Evolutionary conservation across 2,329 filamentous ascomycete genomes (phyloP).

Genomic region (Colletotrichum nymphaeae): DNA sequence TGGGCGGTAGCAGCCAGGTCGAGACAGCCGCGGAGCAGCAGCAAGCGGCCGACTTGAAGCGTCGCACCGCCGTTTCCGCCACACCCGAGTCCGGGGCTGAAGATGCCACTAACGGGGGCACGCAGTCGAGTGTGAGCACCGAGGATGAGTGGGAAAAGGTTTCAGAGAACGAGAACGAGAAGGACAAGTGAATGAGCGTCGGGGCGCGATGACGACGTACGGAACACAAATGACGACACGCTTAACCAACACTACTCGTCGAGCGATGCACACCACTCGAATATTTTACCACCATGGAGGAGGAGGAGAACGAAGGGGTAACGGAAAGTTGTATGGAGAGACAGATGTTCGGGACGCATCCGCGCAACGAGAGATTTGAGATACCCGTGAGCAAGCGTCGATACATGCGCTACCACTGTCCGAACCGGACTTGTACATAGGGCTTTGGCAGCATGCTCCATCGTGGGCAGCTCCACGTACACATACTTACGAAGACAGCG

Average conservation of each 20-base stretch:
- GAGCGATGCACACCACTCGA: background rate
- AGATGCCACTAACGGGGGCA: slow-evolving; percentile 50
- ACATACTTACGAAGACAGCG: slow-evolving; percentile 12
- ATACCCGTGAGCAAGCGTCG: slow-evolving; percentile 34
- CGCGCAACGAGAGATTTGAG: slow-evolving; percentile 21
- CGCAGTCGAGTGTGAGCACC: slow-evolving; percentile 75
- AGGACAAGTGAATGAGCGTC: slow-evolving; percentile 57
- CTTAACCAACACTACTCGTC: background rate
- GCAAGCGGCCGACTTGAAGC: slow-evolving; percentile 59
- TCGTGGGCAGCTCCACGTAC: slow-evolving; percentile 23
- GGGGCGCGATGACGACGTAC: background rate
- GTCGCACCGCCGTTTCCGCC: slow-evolving; percentile 48
- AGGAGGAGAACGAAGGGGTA: background rate
- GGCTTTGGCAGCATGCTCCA: slow-evolving; percentile 16
- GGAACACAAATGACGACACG: background rate
- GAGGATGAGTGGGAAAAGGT: slow-evolving; percentile 99
- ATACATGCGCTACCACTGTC: background rate
- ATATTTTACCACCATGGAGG: background rate
- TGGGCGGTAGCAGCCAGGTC: slow-evolving; percentile 54
- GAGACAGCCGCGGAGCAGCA: slow-evolving; percentile 51
- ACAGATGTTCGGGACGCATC: background rate
- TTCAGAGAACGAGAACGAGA: slow-evolving; percentile 75
- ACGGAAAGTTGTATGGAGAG: background rate
- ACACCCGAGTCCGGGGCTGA: slow-evolving; percentile 42
- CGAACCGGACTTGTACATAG: slow-evolving; percentile 27